Conservation (phyloP, 805 yeast genomes). For the Candida palmyrensis region DNA sequence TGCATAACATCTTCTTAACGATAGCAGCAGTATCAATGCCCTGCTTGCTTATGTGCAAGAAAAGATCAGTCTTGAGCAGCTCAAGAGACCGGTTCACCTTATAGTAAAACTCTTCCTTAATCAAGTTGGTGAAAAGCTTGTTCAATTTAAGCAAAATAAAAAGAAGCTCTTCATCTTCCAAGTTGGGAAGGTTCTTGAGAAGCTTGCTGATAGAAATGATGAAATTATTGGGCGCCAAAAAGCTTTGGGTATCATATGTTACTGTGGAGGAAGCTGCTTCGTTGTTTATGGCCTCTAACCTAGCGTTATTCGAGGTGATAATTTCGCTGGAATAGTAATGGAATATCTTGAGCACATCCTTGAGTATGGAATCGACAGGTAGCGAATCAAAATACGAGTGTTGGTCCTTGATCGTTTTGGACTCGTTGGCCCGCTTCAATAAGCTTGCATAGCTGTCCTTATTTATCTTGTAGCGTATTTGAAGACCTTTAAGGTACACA, state of each 20-base stretch:
- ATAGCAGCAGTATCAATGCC: slow-evolving; percentile 25
- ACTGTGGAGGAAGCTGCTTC: slow-evolving; percentile 5
- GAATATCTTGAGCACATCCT: slow-evolving; percentile 25
- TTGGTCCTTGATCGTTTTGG: slow-evolving; percentile 7
- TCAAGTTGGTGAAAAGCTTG: slow-evolving; percentile 18
- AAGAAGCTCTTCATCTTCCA: slow-evolving; percentile 22
- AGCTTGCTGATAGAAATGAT: slow-evolving; percentile 16
- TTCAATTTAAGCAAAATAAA: slow-evolving; percentile 30
- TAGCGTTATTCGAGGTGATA: slow-evolving; percentile 6
- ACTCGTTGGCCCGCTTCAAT: slow-evolving; percentile 19
- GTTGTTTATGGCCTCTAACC: slow-evolving; percentile 10
- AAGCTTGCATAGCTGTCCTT: slow-evolving; percentile 26
- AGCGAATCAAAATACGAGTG: slow-evolving; percentile 13
- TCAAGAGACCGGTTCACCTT: slow-evolving; percentile 33
- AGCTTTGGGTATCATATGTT: slow-evolving; percentile 5
- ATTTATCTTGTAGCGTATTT: slow-evolving; percentile 24
- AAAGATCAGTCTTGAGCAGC: slow-evolving; percentile 13
- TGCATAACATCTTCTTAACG: slow-evolving; percentile 15
- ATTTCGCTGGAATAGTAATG: slow-evolving; percentile 26
- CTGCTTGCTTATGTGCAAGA: slow-evolving; percentile 29
- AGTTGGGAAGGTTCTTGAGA: slow-evolving; percentile 13
- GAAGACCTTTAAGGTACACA: slow-evolving; percentile 29
- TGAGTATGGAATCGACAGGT: slow-evolving; percentile 11
- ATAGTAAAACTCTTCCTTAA: slow-evolving; percentile 31
- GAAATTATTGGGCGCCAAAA: slow-evolving; percentile 15